Conservation (phyloP, 2,329 filamentous ascomycete species). For the Fusarium devonianum region DNA sequence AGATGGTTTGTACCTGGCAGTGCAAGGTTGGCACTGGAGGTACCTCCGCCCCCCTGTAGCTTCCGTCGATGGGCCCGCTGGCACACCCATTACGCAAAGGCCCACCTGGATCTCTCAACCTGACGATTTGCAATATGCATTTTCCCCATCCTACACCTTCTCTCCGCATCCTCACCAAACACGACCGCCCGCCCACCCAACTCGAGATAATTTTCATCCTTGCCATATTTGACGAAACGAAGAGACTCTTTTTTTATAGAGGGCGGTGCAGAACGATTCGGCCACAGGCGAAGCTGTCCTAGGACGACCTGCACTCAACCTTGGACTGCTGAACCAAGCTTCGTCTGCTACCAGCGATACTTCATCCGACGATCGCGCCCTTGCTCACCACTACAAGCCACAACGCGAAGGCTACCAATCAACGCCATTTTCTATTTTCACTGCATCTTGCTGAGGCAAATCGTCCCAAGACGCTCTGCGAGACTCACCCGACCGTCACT, state of each 20-base stretch:
- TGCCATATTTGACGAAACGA: slow-evolving; percentile 16
- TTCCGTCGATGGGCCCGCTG: slow-evolving; percentile 31
- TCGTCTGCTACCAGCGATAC: slow-evolving; percentile 29
- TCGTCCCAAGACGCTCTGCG: not conserved
- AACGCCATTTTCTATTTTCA: not conserved
- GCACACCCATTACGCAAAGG: slow-evolving; percentile 50
- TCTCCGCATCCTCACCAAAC: slow-evolving; percentile 42
- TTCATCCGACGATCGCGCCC: slow-evolving; percentile 20
- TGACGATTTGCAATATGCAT: slow-evolving; percentile 48
- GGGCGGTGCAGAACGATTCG: slow-evolving; percentile 25
- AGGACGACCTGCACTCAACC: slow-evolving; percentile 53
- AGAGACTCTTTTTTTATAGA: slow-evolving; percentile 5
- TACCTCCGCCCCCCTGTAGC: slow-evolving; percentile 36
- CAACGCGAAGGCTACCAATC: slow-evolving; percentile 1
- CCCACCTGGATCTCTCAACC: slow-evolving; percentile 48
- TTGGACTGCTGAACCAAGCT: slow-evolving; percentile 43
- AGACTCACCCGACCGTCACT: slow-evolving; percentile 7
- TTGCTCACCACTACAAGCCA: slow-evolving; percentile 8
- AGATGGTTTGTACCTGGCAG: slow-evolving; percentile 34
- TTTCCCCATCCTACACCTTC: slow-evolving; percentile 42
- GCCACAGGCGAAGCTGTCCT: slow-evolving; percentile 45
- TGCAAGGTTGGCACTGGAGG: slow-evolving; percentile 31
- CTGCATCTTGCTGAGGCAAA: slow-evolving; percentile 2
- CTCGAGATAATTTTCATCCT: slow-evolving; percentile 24
- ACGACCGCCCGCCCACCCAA: slow-evolving; percentile 28